Conservation (phyloP, 169 alveolate species). For the Cryptosporidium baileyi region DNA sequence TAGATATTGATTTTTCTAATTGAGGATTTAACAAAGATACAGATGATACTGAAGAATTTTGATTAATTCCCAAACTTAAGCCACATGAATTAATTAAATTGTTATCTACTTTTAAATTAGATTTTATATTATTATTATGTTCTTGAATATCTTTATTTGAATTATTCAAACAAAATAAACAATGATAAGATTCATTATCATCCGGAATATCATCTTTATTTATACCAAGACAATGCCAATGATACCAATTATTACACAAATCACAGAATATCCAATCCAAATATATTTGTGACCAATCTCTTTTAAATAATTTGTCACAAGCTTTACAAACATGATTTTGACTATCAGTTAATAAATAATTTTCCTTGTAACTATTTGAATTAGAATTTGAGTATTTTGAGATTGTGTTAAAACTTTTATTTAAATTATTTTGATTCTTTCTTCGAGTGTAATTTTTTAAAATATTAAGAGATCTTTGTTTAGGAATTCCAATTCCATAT, state of each 20-base stretch:
- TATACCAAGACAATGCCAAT: conserved; percentile 58
- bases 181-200: conserved; percentile 43
- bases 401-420: neutral
- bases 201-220: conserved; percentile 8
- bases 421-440: neutral
- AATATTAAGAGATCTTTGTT: neutral
- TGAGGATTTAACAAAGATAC: neutral
- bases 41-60: too few species aligned
- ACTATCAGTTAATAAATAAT: neutral
- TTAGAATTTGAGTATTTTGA: neutral
- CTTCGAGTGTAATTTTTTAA: neutral
- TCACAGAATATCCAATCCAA: conserved; percentile 66
- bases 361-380: neutral
- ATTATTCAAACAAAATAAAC: neutral
- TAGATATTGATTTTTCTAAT: neutral
- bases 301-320: conserved; percentile 33
- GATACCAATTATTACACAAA: conserved; percentile 60
- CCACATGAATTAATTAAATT: neutral
- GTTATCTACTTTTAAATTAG: neutral
- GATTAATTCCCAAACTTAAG: too few species aligned
- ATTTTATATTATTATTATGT: neutral
- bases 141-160: neutral
- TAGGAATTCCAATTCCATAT: conserved; percentile 58
- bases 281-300: conserved; percentile 18
- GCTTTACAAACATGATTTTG: conserved; percentile 8